These are phyloP conservation scores for Fraxinus pennsylvanica DNA, from an alignment of 257 asterid genomes.

Conservation along the genomic window DNA sequence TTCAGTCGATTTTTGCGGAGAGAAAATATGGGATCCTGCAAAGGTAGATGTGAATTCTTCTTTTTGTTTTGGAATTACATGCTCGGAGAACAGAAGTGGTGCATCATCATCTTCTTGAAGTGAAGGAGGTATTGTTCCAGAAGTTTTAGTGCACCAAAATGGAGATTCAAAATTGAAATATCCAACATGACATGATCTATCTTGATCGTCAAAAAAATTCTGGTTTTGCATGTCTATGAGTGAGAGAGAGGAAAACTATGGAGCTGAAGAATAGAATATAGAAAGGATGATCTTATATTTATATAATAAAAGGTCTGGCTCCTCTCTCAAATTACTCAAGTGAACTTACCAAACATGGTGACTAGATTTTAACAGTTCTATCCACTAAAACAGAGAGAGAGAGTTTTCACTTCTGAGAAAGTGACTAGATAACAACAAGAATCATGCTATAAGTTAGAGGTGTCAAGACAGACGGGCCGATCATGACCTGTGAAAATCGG, in stretches of 20 bases:
- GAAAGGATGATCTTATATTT: background rate
- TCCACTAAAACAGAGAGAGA: too few relatives aligned
- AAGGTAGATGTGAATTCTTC: background rate
- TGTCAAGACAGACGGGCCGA: too few relatives aligned
- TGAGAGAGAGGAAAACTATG: background rate
- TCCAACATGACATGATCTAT: background rate
- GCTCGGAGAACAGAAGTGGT: background rate
- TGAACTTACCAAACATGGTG: too few relatives aligned
- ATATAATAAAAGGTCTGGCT: too few relatives aligned
- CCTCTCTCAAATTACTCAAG: too few relatives aligned
- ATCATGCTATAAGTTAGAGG: too few relatives aligned
- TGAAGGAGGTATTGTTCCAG: background rate
- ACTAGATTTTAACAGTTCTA: too few relatives aligned
- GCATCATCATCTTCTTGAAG: background rate
- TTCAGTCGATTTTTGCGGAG: background rate
- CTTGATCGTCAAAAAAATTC: background rate
- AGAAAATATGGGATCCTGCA: background rate
- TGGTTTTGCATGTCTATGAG: background rate
- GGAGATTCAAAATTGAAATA: background rate
- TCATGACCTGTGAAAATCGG: too few relatives aligned
- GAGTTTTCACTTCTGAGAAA: too few relatives aligned
- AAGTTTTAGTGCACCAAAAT: background rate
- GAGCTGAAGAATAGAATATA: background rate
- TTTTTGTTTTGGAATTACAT: background rate
- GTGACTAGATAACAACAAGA: background rate